These are phyloP conservation scores for Pythium volutum DNA, from an alignment of 352 stramenopile genomes.

Conservation along the genomic window DNA sequence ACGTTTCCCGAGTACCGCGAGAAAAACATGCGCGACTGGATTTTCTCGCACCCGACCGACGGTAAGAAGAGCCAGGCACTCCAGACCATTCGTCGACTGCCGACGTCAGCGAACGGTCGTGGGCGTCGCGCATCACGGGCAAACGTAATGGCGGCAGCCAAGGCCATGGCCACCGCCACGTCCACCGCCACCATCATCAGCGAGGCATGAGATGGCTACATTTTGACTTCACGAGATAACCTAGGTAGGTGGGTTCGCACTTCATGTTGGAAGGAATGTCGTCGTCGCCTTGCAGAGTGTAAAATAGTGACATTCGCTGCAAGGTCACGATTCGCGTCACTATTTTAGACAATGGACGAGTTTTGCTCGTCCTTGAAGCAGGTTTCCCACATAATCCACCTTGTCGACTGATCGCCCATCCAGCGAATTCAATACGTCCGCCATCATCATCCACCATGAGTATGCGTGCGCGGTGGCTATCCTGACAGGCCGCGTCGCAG, in stretches of 20 bases:
- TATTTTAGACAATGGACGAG: too few relatives aligned
- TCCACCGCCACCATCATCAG: background rate
- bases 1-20: slow-evolving; percentile 48
- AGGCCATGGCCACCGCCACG: background rate
- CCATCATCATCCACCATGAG: background rate
- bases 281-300: too few relatives aligned
- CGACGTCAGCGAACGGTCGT: background rate
- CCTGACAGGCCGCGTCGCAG: background rate
- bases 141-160: background rate
- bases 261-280: background rate
- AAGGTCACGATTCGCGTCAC: too few relatives aligned
- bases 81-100: slow-evolving; percentile 8
- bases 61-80: background rate
- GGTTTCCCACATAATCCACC: background rate
- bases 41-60: slow-evolving; percentile 21
- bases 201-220: background rate
- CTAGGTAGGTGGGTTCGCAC: background rate
- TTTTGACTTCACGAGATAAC: background rate
- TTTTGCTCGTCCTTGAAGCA: too few relatives aligned
- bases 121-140: background rate
- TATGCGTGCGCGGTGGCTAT: background rate
- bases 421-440: background rate
- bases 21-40: slow-evolving; percentile 47
- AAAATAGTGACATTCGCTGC: too few relatives aligned
- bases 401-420: background rate